Evolutionary conservation across 129 eudicot species (phyloP), one percentile per base, ranked within the genome.

Genomic region (Flaveria trinervia): DNA sequence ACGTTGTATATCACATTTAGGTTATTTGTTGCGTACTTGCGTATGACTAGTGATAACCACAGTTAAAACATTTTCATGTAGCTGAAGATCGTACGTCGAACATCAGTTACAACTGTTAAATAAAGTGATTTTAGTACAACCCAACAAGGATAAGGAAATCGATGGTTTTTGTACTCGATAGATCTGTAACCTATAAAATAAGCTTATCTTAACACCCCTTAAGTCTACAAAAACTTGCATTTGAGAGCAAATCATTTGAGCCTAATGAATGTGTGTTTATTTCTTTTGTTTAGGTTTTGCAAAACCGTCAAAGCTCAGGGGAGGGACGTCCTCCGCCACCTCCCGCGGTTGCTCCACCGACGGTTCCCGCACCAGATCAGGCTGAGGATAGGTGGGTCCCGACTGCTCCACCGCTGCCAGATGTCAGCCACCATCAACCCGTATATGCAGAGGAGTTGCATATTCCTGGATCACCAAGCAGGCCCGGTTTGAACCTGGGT

Each of bases 401-500:
- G 12, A 83, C 83, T 7, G 86, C 86, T 10, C 86, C 86, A 8
- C 83, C 86, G 11, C 48, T 83, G 61, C 66, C 83, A 52, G 57
- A 59, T 80, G 56, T 69, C 46, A 83, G 57, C 25, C 79, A 73
- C 49, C 70, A 26, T 36, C 80, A 57, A 30, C 80, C 51, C 9
- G 50, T 61, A 20, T 79, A 81, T 41, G 77, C 83, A 0, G 91
- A 87, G 41, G 87, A 79, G 56, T 41, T 67, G 62, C 66, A 51
- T 23, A 9, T 79, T 30, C 87, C 78, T 1, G 69, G 46, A 15
- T 64, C 69, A n/a, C 70, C 78, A 10, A 45, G 77, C 13, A 18
- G 57, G 28, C 67, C 68, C 5, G 68, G 68, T 25, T 64, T 82
- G 9, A 73, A 73, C 49, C 65, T 49, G 57, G 85, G 83, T 30